Percentiles rank a stretch among this genome's conserved stretches.
Conservation (phyloP, 441 rosid genomes). For the Iberis amara region DNA sequence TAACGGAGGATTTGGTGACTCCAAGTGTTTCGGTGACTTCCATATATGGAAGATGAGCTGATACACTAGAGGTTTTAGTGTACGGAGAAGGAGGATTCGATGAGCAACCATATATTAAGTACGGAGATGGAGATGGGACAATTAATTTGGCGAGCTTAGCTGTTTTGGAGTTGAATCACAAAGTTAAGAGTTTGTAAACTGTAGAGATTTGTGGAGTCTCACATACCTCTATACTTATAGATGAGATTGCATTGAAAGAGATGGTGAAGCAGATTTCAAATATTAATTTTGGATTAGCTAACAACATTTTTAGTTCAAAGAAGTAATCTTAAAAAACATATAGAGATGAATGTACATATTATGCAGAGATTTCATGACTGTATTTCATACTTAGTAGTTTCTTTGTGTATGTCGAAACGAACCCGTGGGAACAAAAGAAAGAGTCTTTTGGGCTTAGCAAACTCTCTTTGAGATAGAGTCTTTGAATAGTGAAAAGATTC, state of each 20-base stretch:
- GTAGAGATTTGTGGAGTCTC: slow-evolving; percentile 46
- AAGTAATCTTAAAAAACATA: too few species aligned
- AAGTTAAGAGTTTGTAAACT: slow-evolving; percentile 41
- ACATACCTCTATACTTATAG: slow-evolving; percentile 51
- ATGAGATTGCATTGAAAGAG: slow-evolving; percentile 41
- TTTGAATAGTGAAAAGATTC: too few species aligned
- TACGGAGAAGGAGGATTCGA: slow-evolving; percentile 52
- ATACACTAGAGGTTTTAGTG: slow-evolving; percentile 50
- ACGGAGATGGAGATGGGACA: slow-evolving; percentile 92
- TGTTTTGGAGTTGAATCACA: slow-evolving; percentile 39
- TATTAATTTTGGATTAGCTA: slow-evolving; percentile 28
- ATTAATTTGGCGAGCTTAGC: slow-evolving; percentile 61
- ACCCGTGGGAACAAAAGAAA: too few species aligned
- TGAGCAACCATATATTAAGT: slow-evolving; percentile 47
- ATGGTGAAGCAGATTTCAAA: slow-evolving; percentile 41
- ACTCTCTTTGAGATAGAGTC: too few species aligned
- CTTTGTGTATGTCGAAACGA: too few species aligned
- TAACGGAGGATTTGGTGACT: slow-evolving; percentile 29
- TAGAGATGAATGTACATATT: too few species aligned
- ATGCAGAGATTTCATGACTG: too few species aligned
- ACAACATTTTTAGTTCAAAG: not conserved
- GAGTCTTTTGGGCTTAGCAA: too few species aligned
- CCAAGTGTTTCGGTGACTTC: slow-evolving; percentile 66
- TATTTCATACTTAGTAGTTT: too few species aligned
- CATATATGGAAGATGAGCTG: slow-evolving; percentile 50